Evolutionary conservation across 805 yeast genomes (phyloP), one percentile per base, ranked within the genome.

Genomic region (Cyberlindnera misumaiensis): DNA sequence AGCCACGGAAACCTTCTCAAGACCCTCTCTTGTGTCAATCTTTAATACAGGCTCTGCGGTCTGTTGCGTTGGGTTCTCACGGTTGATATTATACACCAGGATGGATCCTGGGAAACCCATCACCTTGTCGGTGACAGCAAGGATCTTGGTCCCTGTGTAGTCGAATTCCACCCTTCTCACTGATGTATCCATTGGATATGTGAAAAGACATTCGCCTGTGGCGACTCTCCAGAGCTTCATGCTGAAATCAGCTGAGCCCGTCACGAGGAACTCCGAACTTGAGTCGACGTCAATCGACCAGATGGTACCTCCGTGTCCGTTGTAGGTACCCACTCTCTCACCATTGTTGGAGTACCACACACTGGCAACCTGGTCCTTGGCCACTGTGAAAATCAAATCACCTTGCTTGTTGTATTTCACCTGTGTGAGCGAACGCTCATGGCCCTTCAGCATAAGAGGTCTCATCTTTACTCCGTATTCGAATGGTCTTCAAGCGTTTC

Each of bases 351-450:
- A 77, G 64, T 75, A 93, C 97, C 97, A 94, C 45, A 90, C 81
- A 34, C 89, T 81, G 2, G 94, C 95, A 38, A 80, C 77, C 52
- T 75, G 73, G 73, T 93, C 98, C 64, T 93, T 88, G 47, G 96
- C 87, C 30, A 86, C 89, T 10, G 97, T 80, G 60, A 93, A 82
- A 41, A 93, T 73, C 50, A 93, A 65, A 62, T 93, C 99, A 33
- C 99, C 99, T 57, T 94, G 97, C 46, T 78, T 73, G 75, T 93
- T 93, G 70, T 80, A 93, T 61, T 85, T 90, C 53, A 93, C 89
- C 72, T 93, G 97, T 35, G 97, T 89, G 53, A 93, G 70, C 49
- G 97, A 87, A 76, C 98, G 95, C 69, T 86, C 96, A 67, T 93
- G 98, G 44, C 97, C 97, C 73, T 84, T 83, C 55, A 83, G 68